phyloP scores from a whole-genome alignment of 805 yeast genomes.

The Kluyveromyces lactis region DNA sequence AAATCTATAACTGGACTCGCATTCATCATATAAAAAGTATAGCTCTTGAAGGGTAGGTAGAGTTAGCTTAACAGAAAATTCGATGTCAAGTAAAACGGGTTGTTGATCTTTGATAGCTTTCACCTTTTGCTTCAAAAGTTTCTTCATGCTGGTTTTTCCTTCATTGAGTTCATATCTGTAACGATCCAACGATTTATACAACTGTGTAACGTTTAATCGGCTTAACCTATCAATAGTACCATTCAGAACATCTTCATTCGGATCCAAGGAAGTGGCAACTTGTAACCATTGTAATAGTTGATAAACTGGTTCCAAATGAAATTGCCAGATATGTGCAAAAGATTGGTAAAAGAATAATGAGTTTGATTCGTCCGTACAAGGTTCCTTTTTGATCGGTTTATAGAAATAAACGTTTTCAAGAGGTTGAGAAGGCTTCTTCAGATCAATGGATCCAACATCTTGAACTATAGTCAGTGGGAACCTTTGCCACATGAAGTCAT shows the following conservation, averaged over 20 bases:
- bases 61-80: slow-evolving; percentile 34
- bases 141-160: slow-evolving; percentile 41
- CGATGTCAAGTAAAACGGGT: background rate
- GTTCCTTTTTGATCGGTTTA: slow-evolving; percentile 13
- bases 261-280: slow-evolving; percentile 60
- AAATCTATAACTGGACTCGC: slow-evolving; percentile 40
- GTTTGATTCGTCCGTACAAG: slow-evolving; percentile 19
- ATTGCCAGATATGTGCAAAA: slow-evolving; percentile 54
- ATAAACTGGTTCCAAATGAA: slow-evolving; percentile 61
- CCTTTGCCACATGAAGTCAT: slow-evolving; percentile 30
- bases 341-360: slow-evolving; percentile 57
- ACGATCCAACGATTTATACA: slow-evolving; percentile 59
- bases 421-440: slow-evolving; percentile 10
- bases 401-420: slow-evolving; percentile 22
- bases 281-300: slow-evolving; percentile 89
- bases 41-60: slow-evolving; percentile 71
- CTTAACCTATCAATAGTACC: slow-evolving; percentile 38
- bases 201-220: slow-evolving; percentile 56
- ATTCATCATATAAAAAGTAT: slow-evolving; percentile 62
- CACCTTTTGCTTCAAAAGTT: slow-evolving; percentile 30
- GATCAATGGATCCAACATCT: slow-evolving; percentile 23
- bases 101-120: background rate
- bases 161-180: slow-evolving; percentile 85
- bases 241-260: background rate
- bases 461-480: slow-evolving; percentile 32